A percentile compares a stretch with the other conserved stretches of the same genome.
These are phyloP conservation scores for Thyridium curvatum DNA, from an alignment of 2,329 filamentous ascomycete genomes.

Conservation along the genomic window DNA sequence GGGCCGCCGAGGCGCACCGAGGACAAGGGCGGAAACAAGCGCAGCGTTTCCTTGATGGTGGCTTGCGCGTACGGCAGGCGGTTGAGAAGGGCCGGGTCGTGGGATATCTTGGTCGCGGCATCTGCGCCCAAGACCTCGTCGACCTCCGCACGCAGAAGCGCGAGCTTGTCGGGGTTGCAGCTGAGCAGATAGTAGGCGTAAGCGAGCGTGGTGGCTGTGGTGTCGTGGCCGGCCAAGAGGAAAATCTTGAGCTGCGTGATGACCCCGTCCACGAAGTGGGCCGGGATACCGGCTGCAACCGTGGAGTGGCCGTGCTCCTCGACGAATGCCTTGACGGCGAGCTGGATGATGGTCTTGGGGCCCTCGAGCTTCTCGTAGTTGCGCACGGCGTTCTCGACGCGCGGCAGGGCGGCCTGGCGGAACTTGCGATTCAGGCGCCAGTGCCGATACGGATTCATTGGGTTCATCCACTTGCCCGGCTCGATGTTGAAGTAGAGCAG, in stretches of 20 bases:
- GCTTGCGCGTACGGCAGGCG: slow-evolving; percentile 46
- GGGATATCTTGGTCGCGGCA: slow-evolving; percentile 27
- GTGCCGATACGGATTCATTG: not conserved
- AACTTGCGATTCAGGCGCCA: not conserved
- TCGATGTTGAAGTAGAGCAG: slow-evolving; percentile 13
- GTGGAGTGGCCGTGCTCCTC: slow-evolving; percentile 2
- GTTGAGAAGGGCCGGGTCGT: slow-evolving; percentile 39
- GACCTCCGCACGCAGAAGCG: slow-evolving; percentile 34
- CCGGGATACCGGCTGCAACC: not conserved
- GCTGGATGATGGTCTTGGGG: slow-evolving; percentile 19
- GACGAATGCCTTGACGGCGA: slow-evolving; percentile 17
- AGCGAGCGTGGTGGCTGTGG: slow-evolving; percentile 17
- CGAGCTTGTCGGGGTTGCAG: slow-evolving; percentile 20
- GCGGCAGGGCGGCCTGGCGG: slow-evolving; percentile 7
- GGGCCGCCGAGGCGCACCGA: slow-evolving; percentile 30
- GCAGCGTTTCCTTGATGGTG: slow-evolving; percentile 49
- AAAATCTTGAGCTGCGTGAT: slow-evolving; percentile 10
- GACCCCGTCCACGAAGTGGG: slow-evolving; percentile 1
- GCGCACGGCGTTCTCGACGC: slow-evolving; percentile 15
- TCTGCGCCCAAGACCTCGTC: slow-evolving; percentile 37
- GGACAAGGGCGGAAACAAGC: slow-evolving; percentile 45
- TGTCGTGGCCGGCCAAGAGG: slow-evolving; percentile 24
- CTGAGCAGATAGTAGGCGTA: slow-evolving; percentile 19
- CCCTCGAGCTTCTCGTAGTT: slow-evolving; percentile 15
- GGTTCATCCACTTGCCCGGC: slow-evolving; percentile 11